These are phyloP conservation scores for Acer saccharum DNA, from an alignment of 345 rosid genomes.

Conservation along the genomic window DNA sequence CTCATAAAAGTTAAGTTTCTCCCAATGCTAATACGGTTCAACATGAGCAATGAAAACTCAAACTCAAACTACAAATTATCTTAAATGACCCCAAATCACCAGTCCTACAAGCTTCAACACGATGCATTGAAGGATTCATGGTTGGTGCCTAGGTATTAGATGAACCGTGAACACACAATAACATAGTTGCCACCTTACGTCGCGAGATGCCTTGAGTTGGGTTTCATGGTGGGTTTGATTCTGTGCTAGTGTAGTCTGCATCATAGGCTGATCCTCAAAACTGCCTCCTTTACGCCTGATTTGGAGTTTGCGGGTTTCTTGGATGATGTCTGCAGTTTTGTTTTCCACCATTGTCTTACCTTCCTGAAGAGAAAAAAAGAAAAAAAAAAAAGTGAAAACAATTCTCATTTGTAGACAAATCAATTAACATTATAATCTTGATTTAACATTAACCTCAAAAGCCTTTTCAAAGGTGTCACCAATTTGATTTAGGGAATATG, in stretches of 20 bases:
- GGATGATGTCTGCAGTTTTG: slow-evolving; percentile 75
- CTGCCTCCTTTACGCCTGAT: slow-evolving; percentile 61
- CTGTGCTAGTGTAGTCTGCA: slow-evolving; percentile 34
- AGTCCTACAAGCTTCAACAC: not conserved
- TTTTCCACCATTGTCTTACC: slow-evolving; percentile 81
- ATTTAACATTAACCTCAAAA: slow-evolving; percentile 50
- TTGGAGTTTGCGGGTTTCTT: slow-evolving; percentile 75
- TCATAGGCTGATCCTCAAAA: slow-evolving; percentile 39
- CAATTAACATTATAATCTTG: not conserved
- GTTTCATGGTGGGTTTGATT: slow-evolving; percentile 63
- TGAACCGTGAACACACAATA: slow-evolving; percentile 42
- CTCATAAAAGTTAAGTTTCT: no score
- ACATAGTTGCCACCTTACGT: slow-evolving; percentile 81
- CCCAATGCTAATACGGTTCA: no score
- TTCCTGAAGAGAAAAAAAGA: slow-evolving; percentile 49
- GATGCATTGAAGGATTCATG: slow-evolving; percentile 1
- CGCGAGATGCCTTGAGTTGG: slow-evolving; percentile 99
- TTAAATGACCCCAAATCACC: not conserved
- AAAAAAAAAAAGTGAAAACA: slow-evolving; percentile 6
- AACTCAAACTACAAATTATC: not conserved
- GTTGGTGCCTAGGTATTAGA: slow-evolving; percentile 12
- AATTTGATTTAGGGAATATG: slow-evolving; percentile 77
- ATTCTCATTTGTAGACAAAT: not conserved
- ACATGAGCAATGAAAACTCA: no score
- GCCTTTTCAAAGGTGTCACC: slow-evolving; percentile 93